Conservation (phyloP, 2,329 filamentous ascomycete species). For the Thelonectria olida region DNA sequence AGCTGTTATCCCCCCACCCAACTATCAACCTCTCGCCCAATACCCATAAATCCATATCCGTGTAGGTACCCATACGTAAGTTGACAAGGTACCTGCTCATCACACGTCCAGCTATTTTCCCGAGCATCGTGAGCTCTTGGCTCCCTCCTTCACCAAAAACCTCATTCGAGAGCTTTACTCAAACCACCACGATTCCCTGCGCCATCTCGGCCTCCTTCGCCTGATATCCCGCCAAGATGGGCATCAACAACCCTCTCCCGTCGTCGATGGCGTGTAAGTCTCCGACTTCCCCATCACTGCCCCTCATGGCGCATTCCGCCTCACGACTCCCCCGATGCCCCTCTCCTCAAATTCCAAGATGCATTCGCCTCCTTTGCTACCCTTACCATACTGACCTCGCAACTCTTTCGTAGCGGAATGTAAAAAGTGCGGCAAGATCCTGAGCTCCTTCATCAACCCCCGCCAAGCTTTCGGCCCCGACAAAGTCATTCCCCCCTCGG, state of each 20-base stretch:
- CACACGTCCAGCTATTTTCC: slow-evolving; percentile 6
- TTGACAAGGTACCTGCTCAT: not conserved
- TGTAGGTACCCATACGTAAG: not conserved
- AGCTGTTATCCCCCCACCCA: slow-evolving; percentile 16
- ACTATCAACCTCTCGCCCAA: slow-evolving; percentile 8
- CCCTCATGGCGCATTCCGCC: slow-evolving; percentile 27
- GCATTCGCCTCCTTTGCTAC: slow-evolving; percentile 6
- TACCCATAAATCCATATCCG: not conserved
- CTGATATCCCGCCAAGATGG: slow-evolving; percentile 53
- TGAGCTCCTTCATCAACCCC: slow-evolving; percentile 93
- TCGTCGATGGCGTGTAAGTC: slow-evolving; percentile 74
- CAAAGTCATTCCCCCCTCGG: slow-evolving; percentile 92
- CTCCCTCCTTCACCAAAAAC: slow-evolving; percentile 9
- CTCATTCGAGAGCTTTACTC: not conserved
- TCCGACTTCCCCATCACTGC: slow-evolving; percentile 24
- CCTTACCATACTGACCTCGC: slow-evolving; percentile 24
- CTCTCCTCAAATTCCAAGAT: not conserved
- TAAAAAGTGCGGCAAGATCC: slow-evolving; percentile 95
- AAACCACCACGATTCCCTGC: slow-evolving; percentile 2
- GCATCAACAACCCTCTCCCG: slow-evolving; percentile 73
- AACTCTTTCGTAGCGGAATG: slow-evolving; percentile 77
- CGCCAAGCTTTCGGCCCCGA: slow-evolving; percentile 93
- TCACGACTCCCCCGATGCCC: slow-evolving; percentile 27
- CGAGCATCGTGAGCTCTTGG: slow-evolving; percentile 14
- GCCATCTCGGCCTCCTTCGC: not conserved